A percentile compares a stretch with the other conserved stretches of the same genome.
phyloP scores from a whole-genome alignment of 2,329 filamentous ascomycete genomes.

The Phoma sp. region DNA sequence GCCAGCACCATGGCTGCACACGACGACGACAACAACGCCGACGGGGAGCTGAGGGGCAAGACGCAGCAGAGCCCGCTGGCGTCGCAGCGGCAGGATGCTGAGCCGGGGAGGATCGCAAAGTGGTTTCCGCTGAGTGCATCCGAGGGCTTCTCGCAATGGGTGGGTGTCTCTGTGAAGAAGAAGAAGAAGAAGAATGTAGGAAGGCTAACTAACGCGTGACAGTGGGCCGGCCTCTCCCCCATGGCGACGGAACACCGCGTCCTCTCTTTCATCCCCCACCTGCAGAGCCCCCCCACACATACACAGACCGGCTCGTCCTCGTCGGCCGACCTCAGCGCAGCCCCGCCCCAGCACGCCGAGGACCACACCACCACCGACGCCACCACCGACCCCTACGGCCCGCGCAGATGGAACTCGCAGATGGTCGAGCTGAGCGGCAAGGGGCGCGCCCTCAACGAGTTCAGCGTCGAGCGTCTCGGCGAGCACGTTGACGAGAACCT shows the following conservation, averaged over 20 bases:
- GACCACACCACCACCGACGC: constrained; percentile 55
- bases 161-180: constrained; percentile 51
- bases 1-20: constrained; percentile 40
- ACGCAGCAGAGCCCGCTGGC: constrained; percentile 57
- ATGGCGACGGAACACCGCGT: constrained; percentile 86
- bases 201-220: constrained; percentile 3
- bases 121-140: constrained; percentile 91
- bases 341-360: constrained; percentile 36
- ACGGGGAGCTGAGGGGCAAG: constrained; percentile 27
- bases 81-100: constrained; percentile 52
- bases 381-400: constrained; percentile 77
- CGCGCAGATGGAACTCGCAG: constrained; percentile 82
- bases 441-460: constrained; percentile 88
- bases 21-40: constrained; percentile 25
- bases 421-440: constrained; percentile 86
- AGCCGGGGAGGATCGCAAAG: constrained; percentile 40
- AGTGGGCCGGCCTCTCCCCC: constrained; percentile 82
- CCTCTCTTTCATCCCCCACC: constrained; percentile 82
- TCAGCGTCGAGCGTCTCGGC: constrained; percentile 82
- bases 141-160: constrained; percentile 91
- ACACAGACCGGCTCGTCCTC: constrained; percentile 63
- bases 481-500: constrained; percentile 83
- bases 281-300: constrained; percentile 74
- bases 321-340: constrained; percentile 48
- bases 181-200: background rate